A percentile compares a stretch with the other conserved stretches of the same genome.
phyloP scores from a whole-genome alignment of 129 eudicot species.

The Ambrosia trifida region DNA sequence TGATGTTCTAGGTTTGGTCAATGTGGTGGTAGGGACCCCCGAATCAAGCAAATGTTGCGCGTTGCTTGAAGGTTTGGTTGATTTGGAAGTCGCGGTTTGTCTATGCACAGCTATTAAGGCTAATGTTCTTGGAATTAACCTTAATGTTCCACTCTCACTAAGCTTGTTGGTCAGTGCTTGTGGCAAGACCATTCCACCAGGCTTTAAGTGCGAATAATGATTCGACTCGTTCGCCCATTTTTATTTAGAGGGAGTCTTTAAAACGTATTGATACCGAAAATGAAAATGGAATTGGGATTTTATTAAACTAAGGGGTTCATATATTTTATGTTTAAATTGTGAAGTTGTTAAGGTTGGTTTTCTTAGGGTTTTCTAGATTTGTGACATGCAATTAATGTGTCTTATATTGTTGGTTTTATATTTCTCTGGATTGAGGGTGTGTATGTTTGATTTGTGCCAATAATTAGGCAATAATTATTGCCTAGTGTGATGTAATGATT shows the following conservation, averaged over 20 bases:
- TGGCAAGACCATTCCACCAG: slow-evolving; percentile 50
- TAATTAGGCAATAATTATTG: slow-evolving; percentile 38
- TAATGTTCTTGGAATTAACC: slow-evolving; percentile 63
- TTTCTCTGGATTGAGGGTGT: slow-evolving; percentile 17
- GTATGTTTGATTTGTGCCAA: slow-evolving; percentile 30
- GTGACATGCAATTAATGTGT: not conserved
- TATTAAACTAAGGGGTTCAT: not conserved
- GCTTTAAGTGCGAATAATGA: slow-evolving; percentile 52
- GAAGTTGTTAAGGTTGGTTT: slow-evolving; percentile 18
- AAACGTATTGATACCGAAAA: not conserved
- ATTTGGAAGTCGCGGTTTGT: slow-evolving; percentile 68
- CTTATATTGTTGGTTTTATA: slow-evolving; percentile 13
- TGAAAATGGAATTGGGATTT: slow-evolving; percentile 10
- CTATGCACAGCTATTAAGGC: slow-evolving; percentile 80
- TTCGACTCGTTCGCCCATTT: slow-evolving; percentile 11
- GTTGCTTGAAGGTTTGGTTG: slow-evolving; percentile 57
- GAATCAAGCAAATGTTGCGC: slow-evolving; percentile 59
- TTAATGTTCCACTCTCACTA: slow-evolving; percentile 59
- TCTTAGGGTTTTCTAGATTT: slow-evolving; percentile 14
- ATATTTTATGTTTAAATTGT: slow-evolving; percentile 24
- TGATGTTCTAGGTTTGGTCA: slow-evolving; percentile 61
- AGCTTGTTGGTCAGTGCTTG: slow-evolving; percentile 62
- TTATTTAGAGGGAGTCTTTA: not conserved
- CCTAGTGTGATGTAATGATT: slow-evolving; percentile 37
- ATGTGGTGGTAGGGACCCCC: slow-evolving; percentile 52